These are phyloP conservation scores for Tylopilus orsonianus DNA, from an alignment of 1,284 basidiomycete species.

Conservation along the genomic window DNA sequence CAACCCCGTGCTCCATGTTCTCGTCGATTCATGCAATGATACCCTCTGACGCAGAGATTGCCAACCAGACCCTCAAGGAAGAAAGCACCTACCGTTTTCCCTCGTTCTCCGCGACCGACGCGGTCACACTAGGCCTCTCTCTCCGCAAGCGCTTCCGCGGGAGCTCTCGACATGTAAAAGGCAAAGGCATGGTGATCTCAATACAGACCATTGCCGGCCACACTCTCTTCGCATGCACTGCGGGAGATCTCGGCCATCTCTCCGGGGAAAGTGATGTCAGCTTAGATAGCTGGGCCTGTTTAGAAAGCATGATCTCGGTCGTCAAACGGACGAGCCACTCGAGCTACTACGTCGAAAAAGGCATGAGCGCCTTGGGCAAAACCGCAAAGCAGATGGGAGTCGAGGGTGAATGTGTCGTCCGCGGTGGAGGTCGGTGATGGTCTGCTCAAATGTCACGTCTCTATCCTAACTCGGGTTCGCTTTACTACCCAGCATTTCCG, in stretches of 20 bases:
- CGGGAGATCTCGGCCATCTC: constrained; percentile 67
- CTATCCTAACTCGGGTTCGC: constrained; percentile 6
- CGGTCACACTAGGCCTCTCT: constrained; percentile 76
- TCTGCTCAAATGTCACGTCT: background rate
- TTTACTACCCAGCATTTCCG: constrained; percentile 60
- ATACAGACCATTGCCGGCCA: constrained; percentile 78
- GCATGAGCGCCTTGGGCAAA: constrained; percentile 79
- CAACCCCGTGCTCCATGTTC: constrained; percentile 36
- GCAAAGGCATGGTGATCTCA: constrained; percentile 75
- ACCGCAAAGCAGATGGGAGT: constrained; percentile 67
- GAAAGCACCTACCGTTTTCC: constrained; percentile 68
- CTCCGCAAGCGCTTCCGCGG: constrained; percentile 76
- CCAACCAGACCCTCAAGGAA: constrained; percentile 65
- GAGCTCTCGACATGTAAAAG: constrained; percentile 67
- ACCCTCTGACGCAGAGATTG: constrained; percentile 69
- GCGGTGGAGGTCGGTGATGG: constrained; percentile 66
- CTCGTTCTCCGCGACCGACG: constrained; percentile 72
- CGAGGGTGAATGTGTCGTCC: constrained; percentile 59
- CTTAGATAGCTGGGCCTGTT: constrained; percentile 72
- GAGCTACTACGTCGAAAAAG: constrained; percentile 80
- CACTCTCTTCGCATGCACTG: constrained; percentile 75
- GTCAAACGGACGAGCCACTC: constrained; percentile 80
- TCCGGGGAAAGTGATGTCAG: constrained; percentile 72
- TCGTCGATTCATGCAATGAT: constrained; percentile 59
- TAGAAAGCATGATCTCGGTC: constrained; percentile 77